Evolutionary conservation across 2,329 filamentous ascomycete genomes (phyloP), one percentile per base, ranked within the genome.

Genomic region (Sporothrix pallida): DNA sequence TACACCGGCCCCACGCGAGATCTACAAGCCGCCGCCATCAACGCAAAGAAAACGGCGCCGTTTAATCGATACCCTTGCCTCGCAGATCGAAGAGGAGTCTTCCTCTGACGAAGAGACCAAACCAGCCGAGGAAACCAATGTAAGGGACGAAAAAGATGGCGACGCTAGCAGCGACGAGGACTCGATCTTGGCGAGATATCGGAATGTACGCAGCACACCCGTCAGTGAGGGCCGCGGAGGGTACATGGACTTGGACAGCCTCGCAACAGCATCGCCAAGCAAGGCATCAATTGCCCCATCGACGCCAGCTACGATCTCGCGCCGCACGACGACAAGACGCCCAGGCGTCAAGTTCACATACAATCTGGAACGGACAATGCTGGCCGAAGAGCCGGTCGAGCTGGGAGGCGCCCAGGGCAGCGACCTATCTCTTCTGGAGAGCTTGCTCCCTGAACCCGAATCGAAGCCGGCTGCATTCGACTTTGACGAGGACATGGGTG

Each of bases 401-500:
- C 73, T 73, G 74, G 74, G 73, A 58, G 70, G 76, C 1, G 48
- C 75, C 0, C 65, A 74, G 13, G 73, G 76, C 60, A 79, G 75
- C 37, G 77, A 78, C 12, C 70, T 78, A 15, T 76, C 76, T 3
- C 70, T 78, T 37, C 74, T 78, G 10, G 75, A 79, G 44, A 77
- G 77, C 20, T 72, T 80, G 8, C 70, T 80, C 9, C 79, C 78
- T 1, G 75, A 78, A 9, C 76, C 77, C 3, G 75, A 77, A 52
- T 26, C 68, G 15, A 73, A 75, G 74, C 42, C 73, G 68, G 80
- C 73, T 60, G 77, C 76, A 1, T 80, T 81, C 62, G 79, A 82
- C 0, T 80, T 84, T 71, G 82, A 83, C n/a, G 84, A 86, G 7
- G 85, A 86, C 15, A 82, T 84, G 1, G 82, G 83, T 26, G 83